Evolutionary conservation across 2,329 filamentous ascomycete species (phyloP).

Genomic region (Emericellopsis cladophorae): DNA sequence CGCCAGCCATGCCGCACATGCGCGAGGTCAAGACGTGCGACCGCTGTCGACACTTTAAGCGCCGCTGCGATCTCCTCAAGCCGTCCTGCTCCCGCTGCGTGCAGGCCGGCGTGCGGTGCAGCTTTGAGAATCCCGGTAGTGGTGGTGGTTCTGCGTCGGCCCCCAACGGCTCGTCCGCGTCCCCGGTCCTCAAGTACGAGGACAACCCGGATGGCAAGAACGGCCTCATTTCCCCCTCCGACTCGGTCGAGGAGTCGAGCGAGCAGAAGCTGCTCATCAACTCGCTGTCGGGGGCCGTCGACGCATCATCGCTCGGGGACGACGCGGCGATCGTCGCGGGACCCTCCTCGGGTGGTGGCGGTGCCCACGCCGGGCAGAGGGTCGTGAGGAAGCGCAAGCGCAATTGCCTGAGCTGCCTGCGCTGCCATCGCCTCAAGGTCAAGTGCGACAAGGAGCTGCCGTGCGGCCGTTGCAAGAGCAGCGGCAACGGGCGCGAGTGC

Average conservation of each 20-base stretch:
- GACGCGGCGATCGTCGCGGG: constrained; percentile 3
- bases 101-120: constrained; percentile 18
- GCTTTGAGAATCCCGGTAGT: constrained; percentile 7
- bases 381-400: constrained; percentile 21
- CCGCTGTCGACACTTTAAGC: constrained; percentile 21
- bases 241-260: constrained; percentile 14
- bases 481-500: constrained; percentile 19
- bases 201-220: constrained; percentile 5
- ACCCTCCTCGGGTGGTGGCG: constrained; percentile 1
- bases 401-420: constrained; percentile 20
- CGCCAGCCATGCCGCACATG: constrained; percentile 13
- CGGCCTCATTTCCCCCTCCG: constrained; percentile 15
- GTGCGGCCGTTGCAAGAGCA: constrained; percentile 19
- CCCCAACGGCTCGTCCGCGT: constrained; percentile 2
- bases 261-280: background rate
- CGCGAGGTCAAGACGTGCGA: constrained; percentile 22
- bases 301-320: background rate
- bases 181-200: constrained; percentile 5
- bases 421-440: constrained; percentile 22
- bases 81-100: constrained; percentile 20
- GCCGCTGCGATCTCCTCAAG: constrained; percentile 20
- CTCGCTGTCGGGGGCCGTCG: no score
- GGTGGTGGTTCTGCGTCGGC: background rate
- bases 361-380: constrained; percentile 7
- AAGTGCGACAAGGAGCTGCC: constrained; percentile 24